phyloP scores from a whole-genome alignment of 768 basidiomycete genomes.

The Leccinum uliginosum region DNA sequence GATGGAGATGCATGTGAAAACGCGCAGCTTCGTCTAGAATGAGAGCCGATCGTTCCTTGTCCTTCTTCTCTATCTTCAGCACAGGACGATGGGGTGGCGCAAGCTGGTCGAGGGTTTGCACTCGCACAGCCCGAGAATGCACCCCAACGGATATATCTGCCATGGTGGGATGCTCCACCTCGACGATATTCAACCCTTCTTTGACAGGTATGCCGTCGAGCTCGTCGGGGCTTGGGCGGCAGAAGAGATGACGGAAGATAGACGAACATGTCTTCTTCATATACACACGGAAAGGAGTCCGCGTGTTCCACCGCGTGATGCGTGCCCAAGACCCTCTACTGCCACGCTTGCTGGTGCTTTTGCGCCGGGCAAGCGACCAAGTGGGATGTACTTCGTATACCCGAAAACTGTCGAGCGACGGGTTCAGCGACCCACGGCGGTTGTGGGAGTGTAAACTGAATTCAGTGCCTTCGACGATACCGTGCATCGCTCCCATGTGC shows the following conservation, averaged over 20 bases:
- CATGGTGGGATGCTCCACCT: slow-evolving; percentile 38
- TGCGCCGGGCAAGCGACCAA: slow-evolving; percentile 50
- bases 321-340: slow-evolving; percentile 50
- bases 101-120: slow-evolving; percentile 45
- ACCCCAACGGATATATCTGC: slow-evolving; percentile 52
- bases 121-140: slow-evolving; percentile 34
- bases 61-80: slow-evolving; percentile 35
- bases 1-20: slow-evolving; percentile 55
- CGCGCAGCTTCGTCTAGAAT: slow-evolving; percentile 54
- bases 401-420: slow-evolving; percentile 44
- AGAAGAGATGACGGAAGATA: slow-evolving; percentile 44
- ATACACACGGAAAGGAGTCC: slow-evolving; percentile 50
- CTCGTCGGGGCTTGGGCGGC: slow-evolving; percentile 28
- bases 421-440: slow-evolving; percentile 53
- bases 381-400: slow-evolving; percentile 54
- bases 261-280: slow-evolving; percentile 45
- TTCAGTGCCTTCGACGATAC: slow-evolving; percentile 59
- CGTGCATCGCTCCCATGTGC: slow-evolving; percentile 57
- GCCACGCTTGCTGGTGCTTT: slow-evolving; percentile 31
- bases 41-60: slow-evolving; percentile 33
- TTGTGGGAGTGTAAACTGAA: slow-evolving; percentile 62
- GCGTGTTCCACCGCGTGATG: slow-evolving; percentile 52
- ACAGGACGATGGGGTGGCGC: slow-evolving; percentile 34
- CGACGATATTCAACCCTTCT: slow-evolving; percentile 42
- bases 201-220: slow-evolving; percentile 31